Percentiles rank a stretch among this genome's conserved stretches.
These are phyloP conservation scores for Gliomastix tumulicola DNA, from an alignment of 2,329 filamentous ascomycete genomes.

Conservation along the genomic window DNA sequence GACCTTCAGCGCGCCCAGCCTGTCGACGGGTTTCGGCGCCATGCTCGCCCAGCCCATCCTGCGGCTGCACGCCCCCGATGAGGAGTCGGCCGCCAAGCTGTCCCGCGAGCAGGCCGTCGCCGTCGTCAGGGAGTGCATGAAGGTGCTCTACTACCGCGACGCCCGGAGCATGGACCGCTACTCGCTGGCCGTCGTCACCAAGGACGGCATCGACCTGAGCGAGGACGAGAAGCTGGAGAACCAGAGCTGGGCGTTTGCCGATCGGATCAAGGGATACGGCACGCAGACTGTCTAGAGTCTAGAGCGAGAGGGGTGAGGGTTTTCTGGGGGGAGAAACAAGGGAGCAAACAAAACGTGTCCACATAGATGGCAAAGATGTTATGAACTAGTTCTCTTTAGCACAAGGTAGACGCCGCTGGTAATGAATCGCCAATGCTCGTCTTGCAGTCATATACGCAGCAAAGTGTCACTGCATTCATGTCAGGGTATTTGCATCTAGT, in stretches of 20 bases:
- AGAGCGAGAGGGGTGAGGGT: too few species aligned
- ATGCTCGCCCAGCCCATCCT: constrained; percentile 91
- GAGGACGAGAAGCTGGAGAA: constrained; percentile 83
- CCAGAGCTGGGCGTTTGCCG: constrained; percentile 98
- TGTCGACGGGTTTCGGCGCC: constrained; percentile 90
- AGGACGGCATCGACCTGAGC: constrained; percentile 79
- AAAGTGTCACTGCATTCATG: too few species aligned
- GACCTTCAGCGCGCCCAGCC: constrained; percentile 78
- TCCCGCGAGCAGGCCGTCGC: constrained; percentile 72
- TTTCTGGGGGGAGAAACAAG: too few species aligned
- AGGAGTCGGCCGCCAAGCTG: constrained; percentile 66
- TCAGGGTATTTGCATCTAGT: too few species aligned
- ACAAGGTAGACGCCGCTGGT: too few species aligned
- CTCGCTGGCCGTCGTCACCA: constrained; percentile 83
- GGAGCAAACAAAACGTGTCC: too few species aligned
- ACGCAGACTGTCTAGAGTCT: constrained; percentile 65
- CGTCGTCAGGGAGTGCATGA: constrained; percentile 89
- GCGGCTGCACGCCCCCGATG: constrained; percentile 76
- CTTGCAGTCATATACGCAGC: too few species aligned
- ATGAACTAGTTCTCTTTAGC: too few species aligned
- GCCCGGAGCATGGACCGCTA: constrained; percentile 88
- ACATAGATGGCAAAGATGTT: too few species aligned
- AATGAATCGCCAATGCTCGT: too few species aligned
- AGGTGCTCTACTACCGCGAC: constrained; percentile 96
- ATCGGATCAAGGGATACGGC: constrained; percentile 89